Evolutionary conservation across 345 rosid genomes (phyloP).

Genomic region (Cardamine resedifolia): DNA sequence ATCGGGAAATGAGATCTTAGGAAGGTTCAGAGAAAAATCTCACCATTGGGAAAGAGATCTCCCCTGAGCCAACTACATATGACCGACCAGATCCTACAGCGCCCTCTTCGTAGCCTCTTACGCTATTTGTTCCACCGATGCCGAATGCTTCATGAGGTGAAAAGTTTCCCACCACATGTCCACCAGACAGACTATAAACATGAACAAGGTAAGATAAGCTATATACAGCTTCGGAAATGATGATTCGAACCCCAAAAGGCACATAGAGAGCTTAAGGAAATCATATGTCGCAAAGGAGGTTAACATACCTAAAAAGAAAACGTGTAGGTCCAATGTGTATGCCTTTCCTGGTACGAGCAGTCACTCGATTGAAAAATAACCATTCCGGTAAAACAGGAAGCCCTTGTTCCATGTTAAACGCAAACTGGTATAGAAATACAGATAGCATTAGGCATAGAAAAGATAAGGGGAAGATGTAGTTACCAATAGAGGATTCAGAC

Average conservation of each 20-base stretch:
- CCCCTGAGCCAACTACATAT: conserved; percentile 80
- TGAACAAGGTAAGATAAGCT: conserved; percentile 20
- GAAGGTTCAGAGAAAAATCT: conserved; percentile 31
- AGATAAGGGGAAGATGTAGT: conserved; percentile 3
- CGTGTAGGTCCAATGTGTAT: conserved; percentile 75
- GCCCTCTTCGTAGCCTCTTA: conserved; percentile 98
- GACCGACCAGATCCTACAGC: conserved; percentile 97
- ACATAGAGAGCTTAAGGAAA: not conserved
- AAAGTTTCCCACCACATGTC: conserved; percentile 86
- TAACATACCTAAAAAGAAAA: conserved; percentile 61
- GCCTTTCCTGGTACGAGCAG: conserved; percentile 80
- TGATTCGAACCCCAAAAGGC: not conserved
- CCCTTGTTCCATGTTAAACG: conserved; percentile 88
- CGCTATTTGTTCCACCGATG: conserved; percentile 93
- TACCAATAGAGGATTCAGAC: conserved; percentile 32
- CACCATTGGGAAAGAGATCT: conserved; percentile 88
- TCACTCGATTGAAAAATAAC: conserved; percentile 85
- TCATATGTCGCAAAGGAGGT: not conserved
- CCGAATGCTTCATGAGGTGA: conserved; percentile 93
- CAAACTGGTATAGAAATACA: conserved; percentile 55
- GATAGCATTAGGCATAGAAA: conserved; percentile 21
- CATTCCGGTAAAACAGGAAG: conserved; percentile 84
- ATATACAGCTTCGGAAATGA: conserved; percentile 5
- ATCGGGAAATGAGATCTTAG: conserved; percentile 29
- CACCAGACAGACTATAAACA: conserved; percentile 68